Evolutionary conservation across 148 eudicot genomes (phyloP), one percentile per base, ranked within the genome.

Genomic region (Rhododendron molle): DNA sequence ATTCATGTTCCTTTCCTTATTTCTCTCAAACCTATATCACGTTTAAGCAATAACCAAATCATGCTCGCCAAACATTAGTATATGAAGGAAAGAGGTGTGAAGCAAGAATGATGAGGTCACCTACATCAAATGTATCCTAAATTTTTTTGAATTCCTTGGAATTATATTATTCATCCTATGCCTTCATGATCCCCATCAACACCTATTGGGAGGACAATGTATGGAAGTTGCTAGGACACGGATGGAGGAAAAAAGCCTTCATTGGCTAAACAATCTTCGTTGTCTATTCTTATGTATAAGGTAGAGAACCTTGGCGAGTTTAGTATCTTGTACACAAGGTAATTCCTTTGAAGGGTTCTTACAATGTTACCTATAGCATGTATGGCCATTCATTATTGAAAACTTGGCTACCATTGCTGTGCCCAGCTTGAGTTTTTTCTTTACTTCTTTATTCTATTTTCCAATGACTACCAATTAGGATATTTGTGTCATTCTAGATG

Each of bases 231-330:
- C 77, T 30, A 0, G 77, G 40, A 13, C 44, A 12, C 20, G 6
- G 21, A 74, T 20, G 14, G 15, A 76, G 28, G 12, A 43, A 76
- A 12, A 40, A 20, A 44, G 8, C 52, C 50, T 76, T 76, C 28
- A 43, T 43, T 76, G 21, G 13, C 49, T 10, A 38, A 18, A 76
- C 36, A 36, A 34, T 34, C 23, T 74, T 38, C 76, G 15, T 38
- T 36, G 44, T 16, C 3, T 74, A 34, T 74, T 36, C 78, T 34
- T 38, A 38, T 20, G 7, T 36, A 76, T 18, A 76, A 40, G 15
- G 47, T 74, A 43, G 49, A 77, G 52, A 32, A 77, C 80, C 52
- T 20, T 77, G 52, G 80, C 23, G 50, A 77, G 80, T 77, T 77
- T 23, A 76, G 78, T 38, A 21, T 23, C 15, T 9, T 23, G 20